A percentile compares a stretch with the other conserved stretches of the same genome.
Conservation (phyloP, 2,329 filamentous ascomycete genomes). For the Cordyceps pruinosa region DNA sequence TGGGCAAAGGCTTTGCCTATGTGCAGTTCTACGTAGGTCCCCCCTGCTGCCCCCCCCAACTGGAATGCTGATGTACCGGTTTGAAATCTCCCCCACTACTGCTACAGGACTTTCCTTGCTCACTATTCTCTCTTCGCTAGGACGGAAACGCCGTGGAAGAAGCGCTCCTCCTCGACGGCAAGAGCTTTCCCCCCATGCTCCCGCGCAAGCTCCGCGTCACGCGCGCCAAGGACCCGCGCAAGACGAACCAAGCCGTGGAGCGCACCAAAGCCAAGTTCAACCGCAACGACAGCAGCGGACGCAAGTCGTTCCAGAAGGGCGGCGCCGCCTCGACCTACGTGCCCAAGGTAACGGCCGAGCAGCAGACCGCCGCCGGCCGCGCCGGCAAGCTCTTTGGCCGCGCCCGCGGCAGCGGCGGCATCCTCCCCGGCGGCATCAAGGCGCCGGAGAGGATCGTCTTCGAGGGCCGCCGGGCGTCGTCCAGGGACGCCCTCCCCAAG, state of each 20-base stretch:
- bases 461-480: slow-evolving; percentile 68
- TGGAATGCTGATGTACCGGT: no score
- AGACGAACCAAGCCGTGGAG: slow-evolving; percentile 44
- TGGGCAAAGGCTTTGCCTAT: slow-evolving; percentile 96
- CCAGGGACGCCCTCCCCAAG: slow-evolving; percentile 56
- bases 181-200: slow-evolving; percentile 92
- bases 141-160: slow-evolving; percentile 83
- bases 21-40: slow-evolving; percentile 75
- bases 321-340: slow-evolving; percentile 53
- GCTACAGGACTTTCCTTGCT: not conserved
- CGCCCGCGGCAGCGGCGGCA: slow-evolving; percentile 30
- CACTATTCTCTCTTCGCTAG: slow-evolving; percentile 27
- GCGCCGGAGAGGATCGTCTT: slow-evolving; percentile 69
- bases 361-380: slow-evolving; percentile 66
- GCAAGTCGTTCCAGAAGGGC: slow-evolving; percentile 18
- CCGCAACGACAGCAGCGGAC: slow-evolving; percentile 14
- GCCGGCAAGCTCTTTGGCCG: slow-evolving; percentile 68
- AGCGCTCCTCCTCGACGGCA: slow-evolving; percentile 80
- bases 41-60: not conserved
- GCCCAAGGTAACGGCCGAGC: slow-evolving; percentile 62
- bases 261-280: slow-evolving; percentile 25
- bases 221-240: slow-evolving; percentile 69
- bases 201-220: slow-evolving; percentile 79
- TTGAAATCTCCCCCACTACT: not conserved
- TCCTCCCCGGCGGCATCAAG: slow-evolving; percentile 33